Percentiles rank a stretch among this genome's conserved stretches.
Conservation (phyloP, 2,329 filamentous ascomycete genomes). For the Thielaviopsis punctulata region DNA sequence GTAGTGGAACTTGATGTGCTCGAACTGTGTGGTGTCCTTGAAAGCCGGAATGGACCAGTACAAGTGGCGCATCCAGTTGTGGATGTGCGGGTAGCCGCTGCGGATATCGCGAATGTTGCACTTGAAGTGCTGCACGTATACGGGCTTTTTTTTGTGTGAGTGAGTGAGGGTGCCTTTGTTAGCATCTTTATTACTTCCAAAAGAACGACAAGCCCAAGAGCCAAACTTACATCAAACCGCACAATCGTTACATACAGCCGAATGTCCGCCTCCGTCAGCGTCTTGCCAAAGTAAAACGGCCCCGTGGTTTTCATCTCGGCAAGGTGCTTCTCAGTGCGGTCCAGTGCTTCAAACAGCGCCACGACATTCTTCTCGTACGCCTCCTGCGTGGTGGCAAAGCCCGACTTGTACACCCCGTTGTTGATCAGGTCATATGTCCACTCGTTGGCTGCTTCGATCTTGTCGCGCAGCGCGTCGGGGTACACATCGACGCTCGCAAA, state of each 20-base stretch:
- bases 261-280: constrained; percentile 68
- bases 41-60: constrained; percentile 78
- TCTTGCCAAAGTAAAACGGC: constrained; percentile 59
- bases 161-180: not conserved
- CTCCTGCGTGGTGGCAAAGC: constrained; percentile 69
- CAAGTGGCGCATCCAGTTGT: constrained; percentile 64
- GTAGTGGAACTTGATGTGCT: constrained; percentile 80
- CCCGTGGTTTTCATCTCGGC: constrained; percentile 24
- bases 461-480: constrained; percentile 40
- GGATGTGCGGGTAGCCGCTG: constrained; percentile 63
- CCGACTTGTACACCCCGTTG: constrained; percentile 57
- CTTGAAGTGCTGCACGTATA: constrained; percentile 79
- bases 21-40: constrained; percentile 67
- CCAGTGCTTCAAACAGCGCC: constrained; percentile 58
- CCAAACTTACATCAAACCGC: constrained; percentile 43
- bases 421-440: constrained; percentile 68
- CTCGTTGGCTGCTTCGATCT: constrained; percentile 61
- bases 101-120: constrained; percentile 77
- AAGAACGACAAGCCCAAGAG: not conserved
- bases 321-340: constrained; percentile 59
- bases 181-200: not conserved
- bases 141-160: constrained; percentile 25
- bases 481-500: constrained; percentile 48
- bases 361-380: constrained; percentile 63
- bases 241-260: constrained; percentile 54